Evolutionary conservation across 108 stramenopile genomes (phyloP), one percentile per base, ranked within the genome.

Genomic region (Parietichytrium sp.): DNA sequence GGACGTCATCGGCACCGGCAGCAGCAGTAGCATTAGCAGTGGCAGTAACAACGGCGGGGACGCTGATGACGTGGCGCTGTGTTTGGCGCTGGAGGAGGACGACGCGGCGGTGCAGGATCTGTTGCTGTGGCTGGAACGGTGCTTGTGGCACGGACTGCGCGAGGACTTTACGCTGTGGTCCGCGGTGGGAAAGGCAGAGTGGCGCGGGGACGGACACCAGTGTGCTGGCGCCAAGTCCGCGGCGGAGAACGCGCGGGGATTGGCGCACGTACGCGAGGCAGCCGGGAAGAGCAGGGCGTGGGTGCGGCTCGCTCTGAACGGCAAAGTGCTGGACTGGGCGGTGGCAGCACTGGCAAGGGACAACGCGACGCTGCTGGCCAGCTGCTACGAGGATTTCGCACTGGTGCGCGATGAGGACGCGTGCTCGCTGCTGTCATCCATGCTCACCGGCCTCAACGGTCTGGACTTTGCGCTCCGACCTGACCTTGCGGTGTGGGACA

Each of bases 251-350:
- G 42, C 45, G 1, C 33, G 20, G 16, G 61, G 45, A 6, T 42
- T 72, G 15, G 38, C 45, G 8, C 45, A 45, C 1, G 61, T 72
- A n/a, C 33, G 61, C 15, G 16, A 33, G 23, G 20, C 10, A 10
- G 10, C 42, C n/a, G 61, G 61, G n/a, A 72, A 72, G 42, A 42
- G 61, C 0, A 33, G 61, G 10, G 61, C 61, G 16, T 72, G 61
- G 61, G 13, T 72, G 61, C 61, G 61, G 2, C 61, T 45, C 33
- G 61, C 61, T n/a, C 61, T 72, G 20, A 72, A 72, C 33, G 61
- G 45, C 20, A 72, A 72, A 42, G 61, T 72, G 3, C 42, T 72
- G 20, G 61, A 72, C 20, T 23, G 20, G 10, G 61, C 61, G 23
- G 61, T 72, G 61, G 18, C 38, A 1, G 45, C 36, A 1, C 42